Percentiles rank a stretch among this genome's conserved stretches.
phyloP scores from a whole-genome alignment of 73 alveolate genomes.

The Tetrahymena borealis region DNA sequence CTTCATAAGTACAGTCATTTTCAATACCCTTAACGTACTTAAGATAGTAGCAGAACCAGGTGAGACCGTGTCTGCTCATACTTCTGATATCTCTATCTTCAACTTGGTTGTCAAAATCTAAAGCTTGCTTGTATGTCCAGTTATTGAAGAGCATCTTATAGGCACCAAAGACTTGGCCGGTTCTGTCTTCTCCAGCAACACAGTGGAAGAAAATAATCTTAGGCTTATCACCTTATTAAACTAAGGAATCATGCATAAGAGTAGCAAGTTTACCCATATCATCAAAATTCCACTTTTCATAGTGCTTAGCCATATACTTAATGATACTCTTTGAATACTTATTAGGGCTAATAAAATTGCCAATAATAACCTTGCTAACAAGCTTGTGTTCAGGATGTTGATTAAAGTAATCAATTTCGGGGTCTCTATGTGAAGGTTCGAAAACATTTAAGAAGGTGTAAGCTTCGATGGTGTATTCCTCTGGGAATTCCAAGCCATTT shows the following conservation, averaged over 20 bases:
- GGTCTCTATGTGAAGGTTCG: background rate
- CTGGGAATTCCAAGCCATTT: background rate
- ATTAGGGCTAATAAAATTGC: background rate
- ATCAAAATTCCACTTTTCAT: background rate
- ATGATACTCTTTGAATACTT: background rate
- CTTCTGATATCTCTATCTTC: background rate
- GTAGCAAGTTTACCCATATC: background rate
- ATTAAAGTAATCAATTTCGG: background rate
- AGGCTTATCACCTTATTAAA: background rate
- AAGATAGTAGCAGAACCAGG: background rate
- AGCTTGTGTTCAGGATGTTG: background rate
- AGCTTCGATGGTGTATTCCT: background rate
- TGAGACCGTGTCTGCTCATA: background rate
- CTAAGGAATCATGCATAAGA: background rate
- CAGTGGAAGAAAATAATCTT: background rate
- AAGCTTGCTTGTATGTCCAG: background rate
- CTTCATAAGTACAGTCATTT: background rate
- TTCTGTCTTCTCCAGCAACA: background rate
- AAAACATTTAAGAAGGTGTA: background rate
- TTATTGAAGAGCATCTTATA: background rate
- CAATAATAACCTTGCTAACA: background rate
- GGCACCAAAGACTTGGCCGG: background rate
- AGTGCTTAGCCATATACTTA: background rate
- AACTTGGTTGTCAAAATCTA: background rate
- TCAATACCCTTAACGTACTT: background rate